phyloP scores from a whole-genome alignment of 148 eudicot species.

The Talinum fruticosum region DNA sequence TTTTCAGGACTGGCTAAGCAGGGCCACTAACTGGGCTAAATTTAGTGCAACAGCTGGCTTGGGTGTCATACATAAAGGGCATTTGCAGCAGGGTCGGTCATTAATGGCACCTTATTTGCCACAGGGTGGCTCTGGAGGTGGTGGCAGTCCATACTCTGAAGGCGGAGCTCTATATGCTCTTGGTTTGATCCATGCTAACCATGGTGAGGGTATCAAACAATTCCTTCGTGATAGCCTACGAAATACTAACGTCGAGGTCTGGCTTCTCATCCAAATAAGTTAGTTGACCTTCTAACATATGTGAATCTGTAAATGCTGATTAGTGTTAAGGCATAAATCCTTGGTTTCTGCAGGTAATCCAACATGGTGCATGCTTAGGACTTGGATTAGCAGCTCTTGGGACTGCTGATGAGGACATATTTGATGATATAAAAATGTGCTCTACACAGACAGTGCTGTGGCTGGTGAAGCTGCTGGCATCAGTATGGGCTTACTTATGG shows the following conservation, averaged over 20 bases:
- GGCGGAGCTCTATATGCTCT: conserved; percentile 97
- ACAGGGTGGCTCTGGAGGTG: conserved; percentile 89
- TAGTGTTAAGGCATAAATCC: not conserved
- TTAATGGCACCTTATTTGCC: conserved; percentile 99
- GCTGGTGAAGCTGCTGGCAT: conserved; percentile 99
- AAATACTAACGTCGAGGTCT: conserved; percentile 86
- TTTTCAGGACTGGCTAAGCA: conserved; percentile 92
- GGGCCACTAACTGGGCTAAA: conserved; percentile 99
- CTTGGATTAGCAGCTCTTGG: conserved; percentile 96
- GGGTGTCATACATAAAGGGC: conserved; percentile 95
- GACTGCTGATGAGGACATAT: conserved; percentile 90
- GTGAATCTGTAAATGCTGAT: not conserved
- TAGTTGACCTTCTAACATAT: not conserved
- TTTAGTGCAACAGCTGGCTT: conserved; percentile 98
- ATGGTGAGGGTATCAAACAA: conserved; percentile 93
- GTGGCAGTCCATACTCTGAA: conserved; percentile 95
- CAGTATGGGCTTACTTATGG: conserved; percentile 94
- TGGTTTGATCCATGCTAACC: conserved; percentile 97
- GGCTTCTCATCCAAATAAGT: not conserved
- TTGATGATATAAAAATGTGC: conserved; percentile 88
- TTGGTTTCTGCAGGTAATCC: conserved; percentile 74
- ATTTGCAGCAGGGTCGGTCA: conserved; percentile 92
- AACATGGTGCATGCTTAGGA: conserved; percentile 95
- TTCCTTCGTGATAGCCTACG: conserved; percentile 90
- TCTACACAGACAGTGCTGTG: conserved; percentile 92